A percentile compares a stretch with the other conserved stretches of the same genome.
These are phyloP conservation scores for Sarcodon sp. DNA, from an alignment of 768 basidiomycete species.

Conservation along the genomic window DNA sequence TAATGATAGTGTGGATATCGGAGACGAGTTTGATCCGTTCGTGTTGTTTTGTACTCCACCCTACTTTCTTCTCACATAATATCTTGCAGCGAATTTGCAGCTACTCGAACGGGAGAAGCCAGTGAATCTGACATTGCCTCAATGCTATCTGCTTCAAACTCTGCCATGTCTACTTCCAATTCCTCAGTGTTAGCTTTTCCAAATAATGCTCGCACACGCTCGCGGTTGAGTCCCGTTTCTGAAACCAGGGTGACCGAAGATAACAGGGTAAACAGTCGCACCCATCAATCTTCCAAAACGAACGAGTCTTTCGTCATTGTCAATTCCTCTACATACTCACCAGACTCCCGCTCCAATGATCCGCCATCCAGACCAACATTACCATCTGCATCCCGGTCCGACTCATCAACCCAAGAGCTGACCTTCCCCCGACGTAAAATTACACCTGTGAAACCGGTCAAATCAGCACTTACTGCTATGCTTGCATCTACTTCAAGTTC, in stretches of 20 bases:
- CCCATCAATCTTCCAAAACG: constrained; percentile 2
- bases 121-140: constrained; percentile 55
- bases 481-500: constrained; percentile 51
- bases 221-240: constrained; percentile 20
- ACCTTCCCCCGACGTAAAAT: constrained; percentile 42
- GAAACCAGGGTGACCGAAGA: constrained; percentile 27
- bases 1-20: constrained; percentile 22
- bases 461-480: constrained; percentile 63
- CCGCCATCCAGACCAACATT: not conserved
- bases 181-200: constrained; percentile 40
- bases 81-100: constrained; percentile 49
- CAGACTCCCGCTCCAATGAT: not conserved
- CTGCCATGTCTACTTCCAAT: constrained; percentile 37
- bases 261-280: not conserved
- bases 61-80: not conserved
- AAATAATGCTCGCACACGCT: constrained; percentile 10
- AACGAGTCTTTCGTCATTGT: not conserved
- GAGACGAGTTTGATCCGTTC: constrained; percentile 63
- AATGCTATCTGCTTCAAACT: constrained; percentile 37
- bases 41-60: constrained; percentile 13
- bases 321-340: not conserved
- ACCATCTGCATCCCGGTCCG: not conserved
- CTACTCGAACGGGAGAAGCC: constrained; percentile 32
- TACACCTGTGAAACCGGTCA: constrained; percentile 23
- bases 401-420: constrained; percentile 10